Conservation (phyloP, 176 grass and related monocot genomes). For the Themeda triandra region DNA sequence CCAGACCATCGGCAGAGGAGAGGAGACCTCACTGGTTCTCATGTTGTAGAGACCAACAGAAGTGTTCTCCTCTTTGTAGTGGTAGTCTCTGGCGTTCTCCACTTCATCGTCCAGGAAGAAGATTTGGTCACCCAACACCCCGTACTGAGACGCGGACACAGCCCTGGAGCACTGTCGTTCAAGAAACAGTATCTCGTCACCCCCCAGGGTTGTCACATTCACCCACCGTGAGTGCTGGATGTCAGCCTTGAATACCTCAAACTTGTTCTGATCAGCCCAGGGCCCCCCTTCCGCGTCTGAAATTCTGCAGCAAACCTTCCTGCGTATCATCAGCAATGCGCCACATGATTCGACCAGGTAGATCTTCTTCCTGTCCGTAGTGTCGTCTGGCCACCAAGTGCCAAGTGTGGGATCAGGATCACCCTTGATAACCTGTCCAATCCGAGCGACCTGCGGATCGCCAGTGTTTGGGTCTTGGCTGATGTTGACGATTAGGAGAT, state of each 20-base stretch:
- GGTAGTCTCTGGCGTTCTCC: too few relatives aligned
- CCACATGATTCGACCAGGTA: not conserved
- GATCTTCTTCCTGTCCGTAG: not conserved
- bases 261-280: not conserved
- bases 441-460: conserved; percentile 9
- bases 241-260: conserved; percentile 24
- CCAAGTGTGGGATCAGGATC: too few relatives aligned
- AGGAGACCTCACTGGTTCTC: too few relatives aligned
- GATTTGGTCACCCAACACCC: not conserved
- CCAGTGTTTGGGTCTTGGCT: conserved; percentile 6
- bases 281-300: not conserved
- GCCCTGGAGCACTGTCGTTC: not conserved
- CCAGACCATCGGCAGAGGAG: too few relatives aligned
- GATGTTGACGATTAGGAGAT: not conserved
- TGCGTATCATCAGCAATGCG: conserved; percentile 9
- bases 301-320: conserved; percentile 14
- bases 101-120: too few relatives aligned
- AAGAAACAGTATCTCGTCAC: not conserved
- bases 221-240: not conserved
- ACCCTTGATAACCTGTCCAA: conserved; percentile 5
- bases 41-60: too few relatives aligned
- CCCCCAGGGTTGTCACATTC: not conserved
- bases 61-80: too few relatives aligned
- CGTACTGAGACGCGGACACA: not conserved
- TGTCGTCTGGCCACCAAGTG: too few relatives aligned